Percentiles rank a stretch among this genome's conserved stretches.
Conservation (phyloP, 192 early-diverging fungal genomes). For the Jimgerdemannia lactiflua region DNA sequence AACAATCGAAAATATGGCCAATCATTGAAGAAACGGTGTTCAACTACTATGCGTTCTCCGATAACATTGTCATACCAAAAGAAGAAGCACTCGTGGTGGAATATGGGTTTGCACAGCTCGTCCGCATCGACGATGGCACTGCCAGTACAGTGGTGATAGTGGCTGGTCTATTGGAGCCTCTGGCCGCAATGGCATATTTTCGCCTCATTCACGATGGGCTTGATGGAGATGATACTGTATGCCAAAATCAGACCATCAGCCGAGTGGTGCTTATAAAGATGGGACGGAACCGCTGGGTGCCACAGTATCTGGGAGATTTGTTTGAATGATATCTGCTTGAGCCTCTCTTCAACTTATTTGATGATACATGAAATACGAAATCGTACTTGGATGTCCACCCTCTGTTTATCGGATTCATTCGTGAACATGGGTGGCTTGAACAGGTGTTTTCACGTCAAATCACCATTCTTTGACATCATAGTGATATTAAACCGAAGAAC, state of each 20-base stretch:
- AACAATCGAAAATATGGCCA: neutral
- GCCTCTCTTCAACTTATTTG: neutral
- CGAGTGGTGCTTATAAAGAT: neutral
- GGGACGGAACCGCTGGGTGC: neutral
- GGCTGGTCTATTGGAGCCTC: neutral
- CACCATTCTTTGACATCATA: neutral
- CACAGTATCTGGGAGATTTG: neutral
- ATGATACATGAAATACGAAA: neutral
- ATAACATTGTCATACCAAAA: neutral
- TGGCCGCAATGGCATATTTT: neutral
- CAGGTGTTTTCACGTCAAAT: neutral
- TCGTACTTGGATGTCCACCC: neutral
- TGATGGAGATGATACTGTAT: no score
- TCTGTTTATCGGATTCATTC: neutral
- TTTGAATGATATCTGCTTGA: neutral
- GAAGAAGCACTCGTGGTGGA: neutral
- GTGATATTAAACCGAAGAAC: neutral
- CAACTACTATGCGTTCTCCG: neutral
- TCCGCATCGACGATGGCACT: neutral
- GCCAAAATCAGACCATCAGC: neutral
- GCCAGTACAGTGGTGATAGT: neutral
- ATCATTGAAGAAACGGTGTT: neutral
- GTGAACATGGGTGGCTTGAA: neutral
- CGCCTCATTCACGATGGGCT: neutral
- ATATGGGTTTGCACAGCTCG: neutral